Evolutionary conservation across 2,329 filamentous ascomycete species (phyloP), one percentile per base, ranked within the genome.

Genomic region (Alternaria arbusti): DNA sequence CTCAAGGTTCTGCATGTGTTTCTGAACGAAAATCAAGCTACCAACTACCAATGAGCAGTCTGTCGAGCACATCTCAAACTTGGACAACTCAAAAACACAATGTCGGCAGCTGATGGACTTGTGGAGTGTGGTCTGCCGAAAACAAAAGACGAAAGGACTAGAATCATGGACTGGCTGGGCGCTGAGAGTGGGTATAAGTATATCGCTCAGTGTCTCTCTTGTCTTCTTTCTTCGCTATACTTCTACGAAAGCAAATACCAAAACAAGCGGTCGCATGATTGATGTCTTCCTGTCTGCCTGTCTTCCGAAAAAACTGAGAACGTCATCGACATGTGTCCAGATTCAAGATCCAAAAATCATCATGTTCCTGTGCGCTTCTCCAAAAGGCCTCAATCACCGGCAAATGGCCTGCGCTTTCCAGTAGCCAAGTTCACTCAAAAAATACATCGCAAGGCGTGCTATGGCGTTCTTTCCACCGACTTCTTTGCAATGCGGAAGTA

Each of bases 331-430:
- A 40, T 40, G 32, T 40, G 1, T 3, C 8, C 8, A n/a, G 2
- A 40, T 40, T 1, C 4, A 10, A 5, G 8, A n/a, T 40, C 1
- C 4, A 0, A n/a, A 8, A 8, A n/a, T 32, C 32, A 2, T 3
- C 1, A 40, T 40, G 2, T 17, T 17, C 32, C 2, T 40, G 8
- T 40, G n/a, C n/a, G 36, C 36, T 40, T 1, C 8, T 40, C 36
- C 9, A 40, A 40, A 40, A 40, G n/a, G 36, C n/a, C 36, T 40
- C 36, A 40, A 11, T 40, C 36, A 40, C 36, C 36, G 36, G 36
- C 36, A 40, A 40, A 17, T 17, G n/a, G 0, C 0, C n/a, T 40
- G n/a, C 15, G 15, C n/a, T 40, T 40, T 6, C 36, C n/a, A 1
- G 15, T 40, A 40, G 36, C 36, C 0, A 1, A 1, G 8, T 17